phyloP scores from a whole-genome alignment of 495 filamentous ascomycete species.

The Xylaria palmicola region DNA sequence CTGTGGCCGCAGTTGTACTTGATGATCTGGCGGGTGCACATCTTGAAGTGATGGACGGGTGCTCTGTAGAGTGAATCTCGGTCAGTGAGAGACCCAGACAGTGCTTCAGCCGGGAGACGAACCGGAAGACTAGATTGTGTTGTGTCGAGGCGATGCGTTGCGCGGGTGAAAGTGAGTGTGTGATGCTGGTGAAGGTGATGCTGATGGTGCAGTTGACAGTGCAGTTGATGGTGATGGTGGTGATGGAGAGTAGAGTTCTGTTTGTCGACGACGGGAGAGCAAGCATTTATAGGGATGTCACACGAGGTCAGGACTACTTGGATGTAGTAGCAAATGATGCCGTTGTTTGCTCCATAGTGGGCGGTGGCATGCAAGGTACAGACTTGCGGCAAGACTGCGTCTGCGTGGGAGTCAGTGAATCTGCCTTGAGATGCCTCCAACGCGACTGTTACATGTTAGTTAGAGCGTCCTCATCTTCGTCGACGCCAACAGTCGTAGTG shows the following conservation, averaged over 20 bases:
- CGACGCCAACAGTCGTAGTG: slow-evolving; percentile 11
- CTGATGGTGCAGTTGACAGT: no score
- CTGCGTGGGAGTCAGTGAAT: slow-evolving; percentile 1
- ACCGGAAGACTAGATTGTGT: neutral
- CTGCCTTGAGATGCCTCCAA: slow-evolving; percentile 9
- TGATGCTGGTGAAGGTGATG: neutral
- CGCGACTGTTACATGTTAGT: slow-evolving; percentile 5
- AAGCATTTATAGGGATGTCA: slow-evolving; percentile 14
- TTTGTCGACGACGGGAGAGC: slow-evolving; percentile 7
- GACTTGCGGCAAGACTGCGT: slow-evolving; percentile 1
- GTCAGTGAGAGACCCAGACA: neutral
- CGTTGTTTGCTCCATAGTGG: slow-evolving; percentile 9
- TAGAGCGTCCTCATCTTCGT: neutral
- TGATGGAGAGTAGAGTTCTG: slow-evolving; percentile 5
- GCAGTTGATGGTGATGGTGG: slow-evolving; percentile 1
- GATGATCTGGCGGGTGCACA: slow-evolving; percentile 15
- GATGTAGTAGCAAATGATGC: neutral
- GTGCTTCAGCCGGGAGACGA: neutral
- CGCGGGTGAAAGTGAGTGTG: neutral
- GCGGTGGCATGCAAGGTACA: slow-evolving; percentile 6
- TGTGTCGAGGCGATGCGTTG: neutral
- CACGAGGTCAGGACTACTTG: neutral
- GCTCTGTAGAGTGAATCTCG: neutral
- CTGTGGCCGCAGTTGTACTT: slow-evolving; percentile 11
- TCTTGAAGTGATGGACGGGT: slow-evolving; percentile 1